Base-by-base conservation (phyloP, 2,329 filamentous ascomycete genomes). In the Sclerotiophoma versabilis region DNA sequence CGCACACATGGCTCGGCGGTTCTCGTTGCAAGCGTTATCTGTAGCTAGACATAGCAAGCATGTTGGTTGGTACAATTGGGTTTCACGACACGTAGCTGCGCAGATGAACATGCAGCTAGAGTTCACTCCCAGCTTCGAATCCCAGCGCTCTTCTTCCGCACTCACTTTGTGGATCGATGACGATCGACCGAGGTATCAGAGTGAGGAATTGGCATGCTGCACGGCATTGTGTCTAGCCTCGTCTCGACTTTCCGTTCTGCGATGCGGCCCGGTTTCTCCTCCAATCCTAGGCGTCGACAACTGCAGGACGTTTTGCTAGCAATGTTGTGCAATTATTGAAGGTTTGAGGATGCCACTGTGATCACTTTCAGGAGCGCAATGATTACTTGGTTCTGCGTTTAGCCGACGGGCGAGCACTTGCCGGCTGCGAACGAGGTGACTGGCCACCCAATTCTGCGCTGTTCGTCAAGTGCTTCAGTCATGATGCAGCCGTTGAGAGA, bases 1-100 rank as follows among this genome's bases (percentile, higher is more conserved):
- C 47, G 56, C 61, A 67, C 64, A 63, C 61, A 64, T 63, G 57
- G 61, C 66, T 58, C 45, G 54, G 53, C 54, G 54, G 38, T 51
- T 63, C 50, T 57, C 56, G 56, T 62, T 49, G 34, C 51, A 54
- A 45, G 41, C 45, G 45, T 49, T 32, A 36, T 41, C 38, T 45
- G 45, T 54, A 54, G 45, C 45, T 49, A 49, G 51, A 41, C 39
- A 42, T 45, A 49, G 23, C 41, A 39, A 34, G 51, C 41, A 45
- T 49, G 34, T 23, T 36, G 39, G 38, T 44, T 48, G 50, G 44
- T 37, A 30, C 12, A 45, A 17, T 57, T 62, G 59, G 43, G 48
- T 60, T 60, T 47, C 61, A 60, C 61, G 63, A 69, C 64, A 65
- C 62, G 62, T 65, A 66, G 55, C 44, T 57, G 49, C 57, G 58